Conservation (phyloP, 768 basidiomycete species). For the Lactarius akahatsu region DNA sequence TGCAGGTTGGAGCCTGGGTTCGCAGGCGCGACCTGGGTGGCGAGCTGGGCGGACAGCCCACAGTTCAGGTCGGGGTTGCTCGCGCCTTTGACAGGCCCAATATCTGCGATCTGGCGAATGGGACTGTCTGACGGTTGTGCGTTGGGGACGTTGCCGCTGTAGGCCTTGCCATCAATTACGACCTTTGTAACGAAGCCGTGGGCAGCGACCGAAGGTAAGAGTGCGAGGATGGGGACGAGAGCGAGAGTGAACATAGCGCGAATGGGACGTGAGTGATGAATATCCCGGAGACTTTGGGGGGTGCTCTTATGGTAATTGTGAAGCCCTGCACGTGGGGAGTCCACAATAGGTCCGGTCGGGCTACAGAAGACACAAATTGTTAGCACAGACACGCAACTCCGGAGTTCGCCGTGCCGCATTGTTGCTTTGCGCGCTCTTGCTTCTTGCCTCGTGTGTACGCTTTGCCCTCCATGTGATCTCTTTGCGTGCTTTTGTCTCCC, state of each 20-base stretch:
- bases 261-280: neutral
- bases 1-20: constrained; percentile 55
- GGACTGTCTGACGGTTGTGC: constrained; percentile 21
- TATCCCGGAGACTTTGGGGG: neutral
- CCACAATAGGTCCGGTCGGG: neutral
- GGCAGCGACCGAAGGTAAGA: constrained; percentile 20
- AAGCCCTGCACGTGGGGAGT: neutral
- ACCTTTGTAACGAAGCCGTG: constrained; percentile 26
- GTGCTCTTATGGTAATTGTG: neutral
- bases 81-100: constrained; percentile 52
- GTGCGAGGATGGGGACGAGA: constrained; percentile 31
- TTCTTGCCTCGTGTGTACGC: neutral
- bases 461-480: neutral
- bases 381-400: neutral
- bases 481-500: neutral
- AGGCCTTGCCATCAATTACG: constrained; percentile 24
- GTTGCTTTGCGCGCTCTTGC: neutral
- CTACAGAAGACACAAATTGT: no score
- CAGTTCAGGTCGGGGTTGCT: constrained; percentile 55
- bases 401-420: neutral
- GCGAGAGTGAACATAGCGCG: constrained; percentile 10
- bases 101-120: constrained; percentile 44
- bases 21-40: constrained; percentile 48
- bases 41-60: constrained; percentile 51
- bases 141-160: constrained; percentile 25